Conservation (phyloP, 805 yeast species). For the Ogataea pignaliae region DNA sequence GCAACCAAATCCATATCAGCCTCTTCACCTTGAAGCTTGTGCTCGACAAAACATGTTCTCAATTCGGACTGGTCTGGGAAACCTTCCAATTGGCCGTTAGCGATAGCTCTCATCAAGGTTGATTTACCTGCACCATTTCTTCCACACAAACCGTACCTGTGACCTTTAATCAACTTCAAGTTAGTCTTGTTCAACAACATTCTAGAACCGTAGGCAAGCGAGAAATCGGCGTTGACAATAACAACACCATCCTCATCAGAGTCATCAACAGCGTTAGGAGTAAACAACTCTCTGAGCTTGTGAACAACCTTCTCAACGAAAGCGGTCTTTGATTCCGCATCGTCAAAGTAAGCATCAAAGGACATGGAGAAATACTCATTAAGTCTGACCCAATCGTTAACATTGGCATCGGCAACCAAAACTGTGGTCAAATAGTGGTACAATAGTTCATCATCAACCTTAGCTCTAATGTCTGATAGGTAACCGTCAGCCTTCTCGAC, state of each 20-base stretch:
- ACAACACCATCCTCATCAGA: constrained; percentile 79
- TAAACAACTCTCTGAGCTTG: constrained; percentile 52
- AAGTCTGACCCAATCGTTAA: constrained; percentile 66
- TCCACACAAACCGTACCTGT: constrained; percentile 96
- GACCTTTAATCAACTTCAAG: constrained; percentile 85
- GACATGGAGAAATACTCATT: constrained; percentile 47
- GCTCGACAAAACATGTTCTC: constrained; percentile 95
- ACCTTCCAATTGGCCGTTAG: constrained; percentile 95
- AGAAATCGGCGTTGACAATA: constrained; percentile 90
- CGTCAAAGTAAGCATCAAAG: constrained; percentile 29
- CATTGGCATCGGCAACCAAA: constrained; percentile 61
- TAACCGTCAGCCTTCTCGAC: constrained; percentile 48
- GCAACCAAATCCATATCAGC: constrained; percentile 84
- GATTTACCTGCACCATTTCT: constrained; percentile 99
- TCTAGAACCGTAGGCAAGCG: constrained; percentile 95
- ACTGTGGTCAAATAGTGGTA: constrained; percentile 48
- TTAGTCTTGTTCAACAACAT: constrained; percentile 93
- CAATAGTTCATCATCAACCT: constrained; percentile 34
- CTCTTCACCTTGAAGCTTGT: constrained; percentile 91
- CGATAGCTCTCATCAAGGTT: constrained; percentile 93
- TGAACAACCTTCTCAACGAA: constrained; percentile 42
- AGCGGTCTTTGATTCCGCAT: constrained; percentile 31
- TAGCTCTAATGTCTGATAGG: constrained; percentile 27
- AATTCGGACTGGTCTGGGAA: constrained; percentile 87
- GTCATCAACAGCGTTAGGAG: constrained; percentile 48